Evolutionary conservation across 2,329 filamentous ascomycete genomes (phyloP).

Genomic region (Xylariaceae sp.): DNA sequence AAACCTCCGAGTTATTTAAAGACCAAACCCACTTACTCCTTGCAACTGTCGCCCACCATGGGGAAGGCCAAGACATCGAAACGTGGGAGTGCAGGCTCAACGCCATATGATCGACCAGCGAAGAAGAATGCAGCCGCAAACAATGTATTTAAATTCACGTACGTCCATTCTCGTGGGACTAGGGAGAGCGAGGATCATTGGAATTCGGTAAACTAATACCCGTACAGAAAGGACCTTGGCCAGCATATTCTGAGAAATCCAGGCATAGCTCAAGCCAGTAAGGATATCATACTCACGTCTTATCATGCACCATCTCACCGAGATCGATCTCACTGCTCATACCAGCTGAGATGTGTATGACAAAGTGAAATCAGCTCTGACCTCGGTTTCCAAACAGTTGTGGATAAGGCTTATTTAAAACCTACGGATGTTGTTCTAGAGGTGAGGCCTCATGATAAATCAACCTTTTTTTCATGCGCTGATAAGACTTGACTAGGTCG

Average conservation of each 20-base stretch:
- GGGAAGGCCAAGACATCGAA: constrained; percentile 37
- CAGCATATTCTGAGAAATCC: constrained; percentile 68
- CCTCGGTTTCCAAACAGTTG: constrained; percentile 68
- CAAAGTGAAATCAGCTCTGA: constrained; percentile 1
- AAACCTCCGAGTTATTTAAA: no score
- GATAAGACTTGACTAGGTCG: constrained; percentile 47
- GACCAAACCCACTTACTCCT: no score
- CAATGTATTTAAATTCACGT: constrained; percentile 90
- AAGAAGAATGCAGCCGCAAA: constrained; percentile 45
- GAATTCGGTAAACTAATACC: no score
- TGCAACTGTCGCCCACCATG: constrained; percentile 22
- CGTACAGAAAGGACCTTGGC: constrained; percentile 55
- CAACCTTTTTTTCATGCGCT: no score
- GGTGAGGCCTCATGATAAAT: no score
- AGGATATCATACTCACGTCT: no score
- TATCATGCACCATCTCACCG: no score
- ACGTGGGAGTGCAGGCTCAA: constrained; percentile 29
- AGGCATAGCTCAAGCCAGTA: constrained; percentile 17
- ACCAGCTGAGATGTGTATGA: no score
- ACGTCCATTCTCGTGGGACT: neutral
- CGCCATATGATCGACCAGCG: constrained; percentile 39
- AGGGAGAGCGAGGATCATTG: neutral
- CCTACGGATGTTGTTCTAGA: constrained; percentile 88
- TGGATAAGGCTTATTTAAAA: constrained; percentile 82
- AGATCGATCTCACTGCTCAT: no score